A percentile compares a stretch with the other conserved stretches of the same genome.
phyloP scores from a whole-genome alignment of 768 basidiomycete species.

The Leucogyrophana mollusca region DNA sequence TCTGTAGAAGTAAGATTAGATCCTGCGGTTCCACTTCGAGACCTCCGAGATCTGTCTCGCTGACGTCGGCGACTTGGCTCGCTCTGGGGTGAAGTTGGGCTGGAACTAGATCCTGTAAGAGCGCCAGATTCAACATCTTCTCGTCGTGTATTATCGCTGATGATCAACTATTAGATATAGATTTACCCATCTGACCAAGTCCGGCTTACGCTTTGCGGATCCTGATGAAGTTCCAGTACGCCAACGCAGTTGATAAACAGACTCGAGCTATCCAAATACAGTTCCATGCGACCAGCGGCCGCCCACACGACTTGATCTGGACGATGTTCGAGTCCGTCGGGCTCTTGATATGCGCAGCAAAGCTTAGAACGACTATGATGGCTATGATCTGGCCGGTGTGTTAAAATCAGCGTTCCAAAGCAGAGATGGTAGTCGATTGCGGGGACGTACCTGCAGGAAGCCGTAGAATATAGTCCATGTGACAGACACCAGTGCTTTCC shows the following conservation, averaged over 20 bases:
- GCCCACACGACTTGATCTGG: conserved; percentile 64
- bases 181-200: background rate
- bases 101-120: conserved; percentile 20
- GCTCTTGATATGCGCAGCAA: conserved; percentile 47
- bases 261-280: conserved; percentile 61
- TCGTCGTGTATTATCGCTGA: conserved; percentile 20
- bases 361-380: conserved; percentile 49
- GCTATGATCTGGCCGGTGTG: conserved; percentile 44
- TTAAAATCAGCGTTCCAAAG: background rate
- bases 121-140: conserved; percentile 28
- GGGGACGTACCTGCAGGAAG: conserved; percentile 47
- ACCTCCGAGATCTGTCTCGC: conserved; percentile 7
- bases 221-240: conserved; percentile 54
- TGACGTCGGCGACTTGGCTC: conserved; percentile 16
- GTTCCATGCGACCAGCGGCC: conserved; percentile 68
- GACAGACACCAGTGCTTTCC: conserved; percentile 53
- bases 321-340: conserved; percentile 36
- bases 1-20: conserved; percentile 6
- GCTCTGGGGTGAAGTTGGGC: conserved; percentile 7
- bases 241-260: conserved; percentile 44
- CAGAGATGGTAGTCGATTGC: conserved; percentile 5
- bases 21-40: conserved; percentile 14
- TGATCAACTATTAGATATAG: conserved; percentile 11
- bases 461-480: conserved; percentile 52
- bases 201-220: conserved; percentile 32